phyloP scores from a whole-genome alignment of 2,329 filamentous ascomycete genomes.

The Emericellopsis atlantica region DNA sequence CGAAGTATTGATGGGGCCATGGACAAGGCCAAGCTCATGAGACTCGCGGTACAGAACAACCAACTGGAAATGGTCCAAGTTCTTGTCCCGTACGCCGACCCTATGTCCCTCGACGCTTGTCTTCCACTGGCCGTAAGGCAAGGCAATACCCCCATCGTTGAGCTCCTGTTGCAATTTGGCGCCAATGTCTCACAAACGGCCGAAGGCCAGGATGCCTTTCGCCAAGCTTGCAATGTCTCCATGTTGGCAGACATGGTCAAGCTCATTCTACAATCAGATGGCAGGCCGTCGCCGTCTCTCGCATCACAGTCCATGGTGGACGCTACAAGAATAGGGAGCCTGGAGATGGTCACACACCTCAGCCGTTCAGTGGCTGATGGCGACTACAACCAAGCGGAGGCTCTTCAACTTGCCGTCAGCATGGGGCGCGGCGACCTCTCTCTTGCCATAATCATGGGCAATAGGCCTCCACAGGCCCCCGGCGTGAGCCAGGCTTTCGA shows the following conservation, averaged over 20 bases:
- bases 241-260: constrained; percentile 31
- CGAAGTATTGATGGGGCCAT: constrained; percentile 34
- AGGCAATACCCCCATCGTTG: constrained; percentile 27
- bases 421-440: constrained; percentile 39
- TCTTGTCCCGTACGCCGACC: constrained; percentile 38
- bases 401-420: constrained; percentile 34
- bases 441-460: constrained; percentile 40
- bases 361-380: constrained; percentile 40
- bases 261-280: constrained; percentile 35
- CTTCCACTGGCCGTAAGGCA: constrained; percentile 34
- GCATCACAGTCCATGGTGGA: constrained; percentile 39
- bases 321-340: constrained; percentile 33
- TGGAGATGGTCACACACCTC: constrained; percentile 35
- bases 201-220: constrained; percentile 40
- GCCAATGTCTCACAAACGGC: constrained; percentile 32
- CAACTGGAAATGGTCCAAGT: constrained; percentile 41
- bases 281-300: constrained; percentile 26
- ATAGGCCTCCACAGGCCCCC: constrained; percentile 33
- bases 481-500: constrained; percentile 38
- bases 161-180: constrained; percentile 37
- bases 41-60: constrained; percentile 34
- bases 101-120: constrained; percentile 33
- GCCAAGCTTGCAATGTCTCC: constrained; percentile 32
- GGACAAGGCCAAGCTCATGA: constrained; percentile 36
- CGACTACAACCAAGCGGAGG: constrained; percentile 36